Evolutionary conservation across 2,329 filamentous ascomycete genomes (phyloP), one percentile per base, ranked within the genome.

Genomic region (Cladosporium sp.): DNA sequence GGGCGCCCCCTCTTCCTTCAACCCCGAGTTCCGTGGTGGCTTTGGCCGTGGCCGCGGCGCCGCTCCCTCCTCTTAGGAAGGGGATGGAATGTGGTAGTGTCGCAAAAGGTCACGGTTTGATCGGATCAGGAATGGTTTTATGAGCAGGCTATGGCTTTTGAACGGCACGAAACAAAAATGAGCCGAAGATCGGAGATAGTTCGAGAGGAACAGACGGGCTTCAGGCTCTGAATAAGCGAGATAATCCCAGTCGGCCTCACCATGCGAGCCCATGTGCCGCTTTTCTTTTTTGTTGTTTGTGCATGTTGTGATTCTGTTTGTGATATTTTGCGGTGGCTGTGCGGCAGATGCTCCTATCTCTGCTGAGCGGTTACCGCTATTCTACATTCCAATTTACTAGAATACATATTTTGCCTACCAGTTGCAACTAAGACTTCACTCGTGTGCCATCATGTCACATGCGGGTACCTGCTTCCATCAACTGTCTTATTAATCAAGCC

Each of bases 1-100:
- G 80, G 89, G 89, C 69, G 88, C 85, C 80, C 88, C 89, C 72
- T 88, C 89, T 69, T 88, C 88, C 77, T 96, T 93, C 75, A 85
- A 86, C 78, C 90, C 90, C 72, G 84, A 86, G 74, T 96, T 96
- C 62, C 63, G 66, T 60, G 61, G 85, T 86, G 76, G 83, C 82
- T 75, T 65, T 56, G 59, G 48, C 32, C 50, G 53, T 56, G 90
- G 89, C 72, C 88, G 89, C 69, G n/a, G n/a, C n/a, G 80, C 86
- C 76, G 83, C 66, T 50, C 62, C 63, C 56, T 52, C 60, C 51
- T 63, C 86, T 65, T 66, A 67, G 61, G 58, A 55, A 43, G 57
- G 48, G 43, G 54, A 51, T 40, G 47, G 44, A 22, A 36, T 36
- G 22, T 48, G 45, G 45, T 48, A 48, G 36, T 48, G 45, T 17